Percentiles rank a stretch among this genome's conserved stretches.
Evolutionary conservation across 495 filamentous ascomycete species (phyloP).

Genomic region (Penicillium bovifimosum): DNA sequence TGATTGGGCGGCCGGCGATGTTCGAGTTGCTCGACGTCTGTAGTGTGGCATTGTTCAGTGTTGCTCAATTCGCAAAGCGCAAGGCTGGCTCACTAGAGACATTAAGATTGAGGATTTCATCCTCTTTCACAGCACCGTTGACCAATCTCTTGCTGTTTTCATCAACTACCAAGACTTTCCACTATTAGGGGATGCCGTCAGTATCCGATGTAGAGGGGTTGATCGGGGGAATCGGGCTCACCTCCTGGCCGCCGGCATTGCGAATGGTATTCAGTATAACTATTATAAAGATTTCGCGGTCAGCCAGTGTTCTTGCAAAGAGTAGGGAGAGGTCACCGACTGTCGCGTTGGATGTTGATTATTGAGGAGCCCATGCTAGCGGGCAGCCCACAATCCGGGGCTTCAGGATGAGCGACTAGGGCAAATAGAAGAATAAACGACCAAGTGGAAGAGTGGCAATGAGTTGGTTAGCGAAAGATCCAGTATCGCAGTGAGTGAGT

Average conservation of each 20-base stretch:
- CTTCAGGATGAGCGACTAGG: neutral
- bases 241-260: conserved; percentile 54
- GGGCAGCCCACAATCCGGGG: conserved; percentile 32
- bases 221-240: conserved; percentile 28
- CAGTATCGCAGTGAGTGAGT: conserved; percentile 2
- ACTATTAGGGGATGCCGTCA: conserved; percentile 50
- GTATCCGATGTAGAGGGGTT: conserved; percentile 24
- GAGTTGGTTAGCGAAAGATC: neutral
- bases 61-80: neutral
- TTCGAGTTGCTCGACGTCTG: conserved; percentile 91
- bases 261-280: conserved; percentile 57
- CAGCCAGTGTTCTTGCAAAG: conserved; percentile 1
- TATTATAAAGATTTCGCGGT: conserved; percentile 17
- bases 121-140: conserved; percentile 82
- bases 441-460: neutral
- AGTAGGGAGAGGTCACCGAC: conserved; percentile 26
- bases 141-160: conserved; percentile 71
- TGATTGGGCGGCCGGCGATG: conserved; percentile 70
- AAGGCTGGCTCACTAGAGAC: conserved; percentile 69
- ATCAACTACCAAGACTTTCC: conserved; percentile 93
- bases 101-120: conserved; percentile 92
- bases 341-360: conserved; percentile 48
- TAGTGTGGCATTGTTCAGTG: conserved; percentile 27
- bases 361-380: conserved; percentile 47
- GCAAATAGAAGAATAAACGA: no score